Percentiles rank a stretch among this genome's conserved stretches.
Conservation (phyloP, 257 asterid species). For the Solanum ossicruentum region DNA sequence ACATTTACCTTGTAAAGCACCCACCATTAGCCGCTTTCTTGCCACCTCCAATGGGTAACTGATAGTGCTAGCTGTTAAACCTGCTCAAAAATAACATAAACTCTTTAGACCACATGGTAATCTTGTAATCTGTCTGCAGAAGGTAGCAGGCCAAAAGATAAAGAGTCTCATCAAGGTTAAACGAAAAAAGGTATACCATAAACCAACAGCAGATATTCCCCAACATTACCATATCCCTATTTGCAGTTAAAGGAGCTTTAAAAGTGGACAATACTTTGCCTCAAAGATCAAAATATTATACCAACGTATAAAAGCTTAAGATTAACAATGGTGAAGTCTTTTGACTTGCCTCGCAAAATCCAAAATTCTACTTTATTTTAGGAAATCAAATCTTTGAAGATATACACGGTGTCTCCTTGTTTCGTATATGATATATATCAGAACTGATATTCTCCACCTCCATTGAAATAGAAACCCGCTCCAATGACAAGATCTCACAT, state of each 20-base stretch:
- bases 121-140: neutral
- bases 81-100: conserved; percentile 21
- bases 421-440: neutral
- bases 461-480: neutral
- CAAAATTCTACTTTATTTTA: neutral
- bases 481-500: neutral
- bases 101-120: neutral
- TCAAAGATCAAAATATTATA: neutral
- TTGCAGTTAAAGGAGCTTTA: neutral
- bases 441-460: neutral
- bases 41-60: conserved; percentile 95
- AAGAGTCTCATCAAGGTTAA: neutral
- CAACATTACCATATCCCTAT: neutral
- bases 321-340: neutral
- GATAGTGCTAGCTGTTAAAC: conserved; percentile 88
- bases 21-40: conserved; percentile 88
- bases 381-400: neutral
- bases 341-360: neutral
- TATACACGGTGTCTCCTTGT: neutral
- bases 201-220: neutral
- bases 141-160: neutral
- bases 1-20: conserved; percentile 76
- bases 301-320: neutral
- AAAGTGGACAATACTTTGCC: neutral
- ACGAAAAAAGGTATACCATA: neutral